A percentile compares a stretch with the other conserved stretches of the same genome.
These are phyloP conservation scores for Corniculantispora saksenae DNA, from an alignment of 2,329 filamentous ascomycete genomes.

Conservation along the genomic window DNA sequence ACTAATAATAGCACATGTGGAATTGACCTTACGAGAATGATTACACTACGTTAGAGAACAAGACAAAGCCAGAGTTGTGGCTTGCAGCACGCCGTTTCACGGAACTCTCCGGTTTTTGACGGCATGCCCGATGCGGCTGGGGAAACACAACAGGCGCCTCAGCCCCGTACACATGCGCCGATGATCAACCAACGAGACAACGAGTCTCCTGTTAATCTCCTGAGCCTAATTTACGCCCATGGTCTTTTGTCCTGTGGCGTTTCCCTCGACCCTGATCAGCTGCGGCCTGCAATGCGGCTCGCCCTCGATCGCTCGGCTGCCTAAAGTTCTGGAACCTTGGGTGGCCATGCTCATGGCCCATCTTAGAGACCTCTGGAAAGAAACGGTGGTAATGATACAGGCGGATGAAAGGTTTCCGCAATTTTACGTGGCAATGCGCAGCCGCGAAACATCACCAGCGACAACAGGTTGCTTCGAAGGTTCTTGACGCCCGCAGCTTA, in stretches of 20 bases:
- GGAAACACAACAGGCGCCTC: conserved; percentile 1
- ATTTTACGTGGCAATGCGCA: too few relatives aligned
- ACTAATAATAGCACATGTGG: not conserved
- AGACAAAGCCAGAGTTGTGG: too few relatives aligned
- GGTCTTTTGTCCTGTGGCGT: not conserved
- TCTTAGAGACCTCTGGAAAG: too few relatives aligned
- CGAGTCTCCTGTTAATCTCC: not conserved
- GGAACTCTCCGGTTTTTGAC: not conserved
- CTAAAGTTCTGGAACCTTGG: not conserved
- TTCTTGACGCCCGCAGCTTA: too few relatives aligned
- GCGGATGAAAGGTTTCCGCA: too few relatives aligned
- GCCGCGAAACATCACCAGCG: too few relatives aligned
- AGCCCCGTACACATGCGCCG: not conserved
- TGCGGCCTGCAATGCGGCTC: too few relatives aligned
- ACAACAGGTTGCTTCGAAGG: too few relatives aligned
- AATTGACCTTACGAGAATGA: too few relatives aligned
- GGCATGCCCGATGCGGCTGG: not conserved
- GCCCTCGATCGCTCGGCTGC: too few relatives aligned
- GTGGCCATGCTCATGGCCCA: too few relatives aligned
- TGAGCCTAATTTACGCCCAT: not conserved
- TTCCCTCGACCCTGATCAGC: not conserved
- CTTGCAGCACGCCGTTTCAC: not conserved
- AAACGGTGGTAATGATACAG: too few relatives aligned
- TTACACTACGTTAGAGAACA: not conserved
- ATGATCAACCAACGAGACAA: not conserved